phyloP scores from a whole-genome alignment of 75 land plant species.

The Pinus taeda region DNA sequence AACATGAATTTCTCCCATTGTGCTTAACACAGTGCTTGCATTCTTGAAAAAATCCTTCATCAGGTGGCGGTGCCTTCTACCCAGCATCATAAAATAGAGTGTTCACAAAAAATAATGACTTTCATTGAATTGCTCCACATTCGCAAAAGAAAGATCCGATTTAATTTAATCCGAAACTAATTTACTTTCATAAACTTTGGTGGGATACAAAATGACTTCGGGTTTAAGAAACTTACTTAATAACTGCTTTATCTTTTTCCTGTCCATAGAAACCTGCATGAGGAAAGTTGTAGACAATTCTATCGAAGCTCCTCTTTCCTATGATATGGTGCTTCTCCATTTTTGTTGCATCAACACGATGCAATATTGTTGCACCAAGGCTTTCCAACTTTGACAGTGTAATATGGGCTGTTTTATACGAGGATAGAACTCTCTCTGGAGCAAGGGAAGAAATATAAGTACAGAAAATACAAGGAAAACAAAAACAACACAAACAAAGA shows the following conservation, averaged over 20 bases:
- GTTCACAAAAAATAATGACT: neutral
- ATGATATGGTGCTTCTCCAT: conserved; percentile 21
- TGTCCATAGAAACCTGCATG: conserved; percentile 47
- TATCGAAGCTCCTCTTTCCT: conserved; percentile 25
- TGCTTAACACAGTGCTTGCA: conserved; percentile 31
- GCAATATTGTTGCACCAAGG: conserved; percentile 15
- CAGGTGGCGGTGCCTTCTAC: conserved; percentile 34
- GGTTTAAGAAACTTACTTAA: neutral
- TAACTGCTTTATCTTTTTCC: conserved; percentile 2
- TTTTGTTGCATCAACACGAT: conserved; percentile 54
- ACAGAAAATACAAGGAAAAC: neutral
- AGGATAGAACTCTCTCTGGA: neutral
- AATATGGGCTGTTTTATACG: neutral
- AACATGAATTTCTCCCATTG: conserved; percentile 49
- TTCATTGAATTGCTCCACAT: neutral
- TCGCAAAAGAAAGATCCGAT: neutral
- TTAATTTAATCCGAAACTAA: neutral
- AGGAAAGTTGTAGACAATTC: conserved; percentile 60
- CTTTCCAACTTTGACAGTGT: neutral
- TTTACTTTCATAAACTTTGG: neutral
- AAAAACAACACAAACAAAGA: too few relatives aligned
- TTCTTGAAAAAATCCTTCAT: conserved; percentile 36
- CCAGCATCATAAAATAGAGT: neutral
- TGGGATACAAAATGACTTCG: neutral
- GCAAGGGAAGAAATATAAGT: neutral